Conservation (phyloP, 2,329 filamentous ascomycete species). For the Blastomyces emzantsi region DNA sequence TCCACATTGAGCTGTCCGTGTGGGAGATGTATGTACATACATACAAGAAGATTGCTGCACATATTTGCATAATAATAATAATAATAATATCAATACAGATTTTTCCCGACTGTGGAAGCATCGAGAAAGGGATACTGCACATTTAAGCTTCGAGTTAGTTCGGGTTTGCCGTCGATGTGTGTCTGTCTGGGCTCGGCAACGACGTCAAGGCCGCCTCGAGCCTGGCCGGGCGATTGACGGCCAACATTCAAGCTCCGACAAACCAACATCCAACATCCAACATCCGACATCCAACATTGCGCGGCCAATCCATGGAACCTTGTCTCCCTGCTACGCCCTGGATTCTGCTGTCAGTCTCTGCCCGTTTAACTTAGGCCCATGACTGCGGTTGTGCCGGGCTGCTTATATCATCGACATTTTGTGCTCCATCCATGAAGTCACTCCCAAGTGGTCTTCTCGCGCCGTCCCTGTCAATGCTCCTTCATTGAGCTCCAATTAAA, state of each 20-base stretch:
- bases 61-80: not conserved
- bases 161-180: not conserved
- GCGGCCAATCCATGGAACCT: not conserved
- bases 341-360: not conserved
- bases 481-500: not conserved
- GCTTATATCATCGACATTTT: not conserved
- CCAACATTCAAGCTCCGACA: not conserved
- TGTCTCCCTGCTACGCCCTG: not conserved
- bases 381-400: not conserved
- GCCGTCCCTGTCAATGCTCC: not conserved
- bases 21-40: not conserved
- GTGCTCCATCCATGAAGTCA: slow-evolving; percentile 5
- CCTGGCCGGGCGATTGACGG: no score
- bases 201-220: slow-evolving; percentile 1
- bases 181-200: not conserved
- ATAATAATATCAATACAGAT: not conserved
- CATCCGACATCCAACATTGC: not conserved
- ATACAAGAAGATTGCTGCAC: not conserved
- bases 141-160: not conserved
- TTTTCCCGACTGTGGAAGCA: not conserved
- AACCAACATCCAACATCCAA: not conserved
- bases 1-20: not conserved
- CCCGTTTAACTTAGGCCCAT: not conserved
- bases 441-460: not conserved
- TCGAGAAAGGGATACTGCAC: not conserved